Conservation (phyloP, 148 eudicot genomes). For the Chenopodium suecicum region DNA sequence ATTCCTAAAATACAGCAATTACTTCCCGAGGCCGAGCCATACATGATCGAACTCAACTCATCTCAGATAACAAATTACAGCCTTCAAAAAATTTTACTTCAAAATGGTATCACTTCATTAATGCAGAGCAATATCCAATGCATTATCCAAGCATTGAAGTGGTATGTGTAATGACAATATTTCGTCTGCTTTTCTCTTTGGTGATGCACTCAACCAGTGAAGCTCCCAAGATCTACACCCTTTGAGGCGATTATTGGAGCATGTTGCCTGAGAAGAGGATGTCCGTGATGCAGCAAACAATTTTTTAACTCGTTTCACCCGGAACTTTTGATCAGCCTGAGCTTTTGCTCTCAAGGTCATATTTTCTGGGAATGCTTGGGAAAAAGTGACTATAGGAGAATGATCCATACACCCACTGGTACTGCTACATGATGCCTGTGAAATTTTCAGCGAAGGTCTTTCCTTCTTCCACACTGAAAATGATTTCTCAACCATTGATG, state of each 20-base stretch:
- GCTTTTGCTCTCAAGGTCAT: constrained; percentile 37
- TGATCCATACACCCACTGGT: constrained; percentile 5
- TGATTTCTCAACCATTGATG: constrained; percentile 46
- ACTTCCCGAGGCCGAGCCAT: not conserved
- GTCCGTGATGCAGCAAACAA: constrained; percentile 15
- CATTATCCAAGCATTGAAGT: constrained; percentile 18
- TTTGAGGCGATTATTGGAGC: constrained; percentile 7
- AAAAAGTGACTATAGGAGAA: constrained; percentile 35
- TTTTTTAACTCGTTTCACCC: constrained; percentile 29
- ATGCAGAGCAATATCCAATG: not conserved
- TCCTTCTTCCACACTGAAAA: constrained; percentile 50
- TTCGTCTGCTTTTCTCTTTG: constrained; percentile 32
- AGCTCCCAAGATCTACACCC: constrained; percentile 23
- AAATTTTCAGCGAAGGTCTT: constrained; percentile 22
- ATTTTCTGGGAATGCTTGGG: constrained; percentile 21
- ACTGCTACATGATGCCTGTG: constrained; percentile 16
- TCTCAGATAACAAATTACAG: not conserved
- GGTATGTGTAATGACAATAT: constrained; percentile 67
- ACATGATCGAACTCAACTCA: not conserved
- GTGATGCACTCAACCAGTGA: constrained; percentile 35
- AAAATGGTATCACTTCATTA: not conserved
- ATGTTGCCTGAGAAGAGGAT: constrained; percentile 4
- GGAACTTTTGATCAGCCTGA: constrained; percentile 19
- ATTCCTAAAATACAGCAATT: constrained; percentile 3
- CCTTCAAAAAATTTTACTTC: constrained; percentile 8